These are phyloP conservation scores for Eucalyptus camaldulensis DNA, from an alignment of 345 rosid species.

Conservation along the genomic window DNA sequence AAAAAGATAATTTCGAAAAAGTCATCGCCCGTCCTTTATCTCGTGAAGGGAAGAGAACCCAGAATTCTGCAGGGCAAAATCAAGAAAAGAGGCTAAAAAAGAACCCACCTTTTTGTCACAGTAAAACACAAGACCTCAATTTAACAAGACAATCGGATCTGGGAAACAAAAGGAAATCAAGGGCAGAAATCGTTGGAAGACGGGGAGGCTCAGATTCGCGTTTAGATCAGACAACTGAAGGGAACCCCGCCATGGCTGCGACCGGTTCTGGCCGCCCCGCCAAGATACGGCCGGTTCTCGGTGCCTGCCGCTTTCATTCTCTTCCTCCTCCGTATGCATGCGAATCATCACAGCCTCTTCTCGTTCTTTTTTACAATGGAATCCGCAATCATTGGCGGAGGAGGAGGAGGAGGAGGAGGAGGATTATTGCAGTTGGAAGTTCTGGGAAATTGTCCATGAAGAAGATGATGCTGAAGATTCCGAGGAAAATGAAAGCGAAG, in stretches of 20 bases:
- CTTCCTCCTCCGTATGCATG: background rate
- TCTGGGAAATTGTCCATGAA: background rate
- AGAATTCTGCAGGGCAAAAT: background rate
- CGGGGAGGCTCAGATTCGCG: background rate
- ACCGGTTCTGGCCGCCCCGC: background rate
- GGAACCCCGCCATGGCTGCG: conserved; percentile 7
- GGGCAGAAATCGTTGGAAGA: background rate
- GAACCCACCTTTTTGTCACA: background rate
- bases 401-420: background rate
- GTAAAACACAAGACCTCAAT: background rate
- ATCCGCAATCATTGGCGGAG: background rate
- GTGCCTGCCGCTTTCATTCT: background rate
- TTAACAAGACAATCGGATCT: background rate
- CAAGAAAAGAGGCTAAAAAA: background rate
- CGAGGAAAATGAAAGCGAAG: background rate
- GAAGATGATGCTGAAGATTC: background rate
- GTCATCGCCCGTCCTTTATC: background rate
- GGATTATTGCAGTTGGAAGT: background rate
- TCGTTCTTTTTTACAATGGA: background rate
- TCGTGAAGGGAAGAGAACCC: background rate
- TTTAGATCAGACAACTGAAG: background rate
- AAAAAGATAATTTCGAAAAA: background rate
- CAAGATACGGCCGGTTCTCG: background rate
- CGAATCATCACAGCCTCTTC: background rate
- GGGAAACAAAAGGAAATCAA: background rate